phyloP scores from a whole-genome alignment of 1,284 basidiomycete genomes.

The Pseudozyma pruni region DNA sequence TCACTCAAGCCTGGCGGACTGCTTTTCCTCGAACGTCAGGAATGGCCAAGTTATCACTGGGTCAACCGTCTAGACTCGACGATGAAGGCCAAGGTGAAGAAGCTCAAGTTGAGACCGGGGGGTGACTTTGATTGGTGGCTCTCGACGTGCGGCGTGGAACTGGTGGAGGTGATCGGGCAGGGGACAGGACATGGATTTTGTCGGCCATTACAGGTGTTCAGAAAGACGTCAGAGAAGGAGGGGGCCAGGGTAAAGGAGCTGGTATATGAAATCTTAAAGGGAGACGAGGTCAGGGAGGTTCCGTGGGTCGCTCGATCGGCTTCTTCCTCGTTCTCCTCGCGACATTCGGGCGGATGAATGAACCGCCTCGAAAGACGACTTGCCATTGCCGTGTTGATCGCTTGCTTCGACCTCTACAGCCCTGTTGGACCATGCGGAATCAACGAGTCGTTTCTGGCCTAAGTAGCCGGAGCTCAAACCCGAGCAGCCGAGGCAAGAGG shows the following conservation, averaged over 20 bases:
- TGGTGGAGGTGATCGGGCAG: constrained; percentile 7
- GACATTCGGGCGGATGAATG: constrained; percentile 1
- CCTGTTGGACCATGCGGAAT: no score
- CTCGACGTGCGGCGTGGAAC: constrained; percentile 9
- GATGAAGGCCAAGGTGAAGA: constrained; percentile 23
- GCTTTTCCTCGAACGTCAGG: constrained; percentile 32
- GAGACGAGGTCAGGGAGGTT: background rate
- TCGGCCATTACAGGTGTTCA: constrained; percentile 29
- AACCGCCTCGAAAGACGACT: no score
- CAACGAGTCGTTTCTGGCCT: no score
- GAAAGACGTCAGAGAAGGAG: constrained; percentile 7
- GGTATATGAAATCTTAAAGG: background rate
- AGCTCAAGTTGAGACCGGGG: constrained; percentile 24
- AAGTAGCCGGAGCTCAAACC: no score
- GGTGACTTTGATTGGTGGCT: constrained; percentile 42
- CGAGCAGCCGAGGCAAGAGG: no score
- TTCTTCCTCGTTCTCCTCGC: background rate
- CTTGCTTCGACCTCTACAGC: no score
- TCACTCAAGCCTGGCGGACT: constrained; percentile 13
- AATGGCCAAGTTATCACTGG: constrained; percentile 36
- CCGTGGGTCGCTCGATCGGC: constrained; percentile 18
- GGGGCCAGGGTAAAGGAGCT: background rate
- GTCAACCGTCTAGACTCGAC: constrained; percentile 13
- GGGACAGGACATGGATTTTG: constrained; percentile 22
- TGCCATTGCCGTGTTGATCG: no score